phyloP scores from a whole-genome alignment of 768 basidiomycete species.

The Multifurca ochricompacta region DNA sequence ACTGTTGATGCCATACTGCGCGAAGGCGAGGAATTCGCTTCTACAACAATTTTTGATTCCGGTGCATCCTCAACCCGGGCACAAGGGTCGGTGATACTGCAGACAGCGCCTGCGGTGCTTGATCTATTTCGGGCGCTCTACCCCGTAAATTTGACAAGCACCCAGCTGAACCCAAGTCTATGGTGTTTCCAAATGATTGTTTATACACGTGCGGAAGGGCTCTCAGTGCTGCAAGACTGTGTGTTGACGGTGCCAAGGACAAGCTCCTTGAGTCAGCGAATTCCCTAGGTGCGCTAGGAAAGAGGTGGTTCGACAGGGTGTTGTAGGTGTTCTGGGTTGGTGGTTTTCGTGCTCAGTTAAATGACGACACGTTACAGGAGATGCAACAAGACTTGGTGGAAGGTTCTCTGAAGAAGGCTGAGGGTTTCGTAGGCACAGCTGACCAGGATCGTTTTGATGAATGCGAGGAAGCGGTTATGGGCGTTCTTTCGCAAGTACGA shows the following conservation, averaged over 20 bases:
- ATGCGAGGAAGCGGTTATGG: slow-evolving; percentile 61
- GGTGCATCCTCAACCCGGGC: slow-evolving; percentile 21
- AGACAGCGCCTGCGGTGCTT: slow-evolving; percentile 56
- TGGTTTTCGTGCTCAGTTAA: neutral
- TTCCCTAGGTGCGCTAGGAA: slow-evolving; percentile 46
- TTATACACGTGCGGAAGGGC: slow-evolving; percentile 42
- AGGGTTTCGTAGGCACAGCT: slow-evolving; percentile 60
- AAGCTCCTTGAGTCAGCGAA: slow-evolving; percentile 45
- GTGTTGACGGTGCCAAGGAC: slow-evolving; percentile 31
- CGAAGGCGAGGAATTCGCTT: slow-evolving; percentile 42
- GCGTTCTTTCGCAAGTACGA: slow-evolving; percentile 57
- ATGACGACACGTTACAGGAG: slow-evolving; percentile 32
- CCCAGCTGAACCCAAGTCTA: slow-evolving; percentile 41
- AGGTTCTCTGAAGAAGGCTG: slow-evolving; percentile 43
- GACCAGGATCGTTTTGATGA: slow-evolving; percentile 71
- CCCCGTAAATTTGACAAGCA: slow-evolving; percentile 50
- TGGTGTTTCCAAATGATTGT: slow-evolving; percentile 82
- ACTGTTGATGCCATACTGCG: slow-evolving; percentile 14
- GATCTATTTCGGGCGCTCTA: slow-evolving; percentile 78
- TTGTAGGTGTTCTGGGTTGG: slow-evolving; percentile 41
- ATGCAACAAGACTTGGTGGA: slow-evolving; percentile 39
- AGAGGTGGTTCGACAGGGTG: slow-evolving; percentile 65
- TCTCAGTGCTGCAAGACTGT: slow-evolving; percentile 25
- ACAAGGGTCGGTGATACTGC: slow-evolving; percentile 46
- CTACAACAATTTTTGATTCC: slow-evolving; percentile 36